Evolutionary conservation across 169 alveolate genomes (phyloP), one percentile per base, ranked within the genome.

Genomic region (Plasmodium inui): DNA sequence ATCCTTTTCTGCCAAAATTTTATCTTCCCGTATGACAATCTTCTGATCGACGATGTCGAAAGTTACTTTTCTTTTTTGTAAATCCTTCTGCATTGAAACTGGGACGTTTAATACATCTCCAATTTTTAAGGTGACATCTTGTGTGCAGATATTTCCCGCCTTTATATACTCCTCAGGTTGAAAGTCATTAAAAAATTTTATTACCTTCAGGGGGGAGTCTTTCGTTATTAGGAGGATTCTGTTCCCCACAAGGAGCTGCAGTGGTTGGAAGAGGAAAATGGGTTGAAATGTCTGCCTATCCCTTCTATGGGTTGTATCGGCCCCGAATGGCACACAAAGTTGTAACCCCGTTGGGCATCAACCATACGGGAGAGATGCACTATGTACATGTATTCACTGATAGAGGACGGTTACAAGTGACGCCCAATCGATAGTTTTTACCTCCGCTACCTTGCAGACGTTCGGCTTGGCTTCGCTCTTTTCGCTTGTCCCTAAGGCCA

Each of bases 51-150:
- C 34, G 55, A 91, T 91, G 53, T 91, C 95, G 61, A 91, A 91
- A 82, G 82, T 91, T 70, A 91, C 53, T 81, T 82, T 91, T 30
- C 84, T 81, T 91, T 91, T 72, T 82, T 91, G 95, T 72, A 91
- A 91, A 91, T 91, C 95, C 26, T 91, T 91, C 46, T 91, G 95
- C 95, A 91, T 91, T 46, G 95, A 91, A 3, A 82, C 92, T 34
- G 95, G 95, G 6, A 82, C 95, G 46, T 91, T 78, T 91, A 91
- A 71, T 28, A 81, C 85, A 0, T 80, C 88, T n/a, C 95, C 95
- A 50, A 78, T 32, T 71, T 91, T 91, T 82, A 91, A 46, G 41
- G 82, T 71, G 28, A 91, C 80, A 70, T 80, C 12, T 81, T 70
- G 74, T 32, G 91, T 37, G 30, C 86, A 91, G 4, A 91, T 82